Base-by-base conservation (phyloP, 768 basidiomycete genomes). In the Trametes elegans region DNA sequence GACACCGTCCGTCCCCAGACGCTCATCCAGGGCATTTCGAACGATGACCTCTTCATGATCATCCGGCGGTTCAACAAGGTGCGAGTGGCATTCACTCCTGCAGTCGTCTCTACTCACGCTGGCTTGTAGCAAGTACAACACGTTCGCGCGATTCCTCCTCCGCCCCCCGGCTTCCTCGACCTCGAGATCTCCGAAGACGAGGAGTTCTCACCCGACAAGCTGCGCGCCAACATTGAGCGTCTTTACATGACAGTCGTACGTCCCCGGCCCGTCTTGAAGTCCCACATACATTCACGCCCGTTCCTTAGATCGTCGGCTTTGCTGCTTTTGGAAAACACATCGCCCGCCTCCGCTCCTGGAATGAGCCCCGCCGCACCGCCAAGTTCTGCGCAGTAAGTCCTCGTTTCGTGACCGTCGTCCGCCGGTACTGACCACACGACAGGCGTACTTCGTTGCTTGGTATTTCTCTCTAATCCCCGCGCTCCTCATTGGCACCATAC, bases 61-160 rank as follows among this genome's bases (percentile, higher is more conserved):
- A 61, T 76, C 23, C 42, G 76, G 23, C 62, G 73, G 26, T 75
- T 76, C 62, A 73, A 76, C 64, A 75, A 76, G 66, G 75, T 73
- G 18, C 34, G 68, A 31, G 14, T 19, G 8, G 5, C 27, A 10
- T 2, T 35, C 13, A 21, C 16, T 19, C 34, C 14, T 31, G 3
- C 18, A 0, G 6, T 10, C n/a, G 5, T n/a, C 6, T 10, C 42
- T 18, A 7, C 38, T 1, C 32, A 28, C 14, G 27, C 9, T 9
- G 1, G n/a, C 2, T 18, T 14, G 2, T 47, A 74, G 74, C 73
- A 75, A 69, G 63, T 76, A 13, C 72, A 71, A 49, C 68, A 73
- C 51, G 72, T 74, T 41, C 69, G 72, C 32, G 67, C 68, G 10
- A 61, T 68, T 24, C 62, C 68, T 9, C 52, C 64, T 21, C 57